Evolutionary conservation across 371 early-diverging fungal genomes (phyloP), one percentile per base, ranked within the genome.

Genomic region (Actinomucor elegans): DNA sequence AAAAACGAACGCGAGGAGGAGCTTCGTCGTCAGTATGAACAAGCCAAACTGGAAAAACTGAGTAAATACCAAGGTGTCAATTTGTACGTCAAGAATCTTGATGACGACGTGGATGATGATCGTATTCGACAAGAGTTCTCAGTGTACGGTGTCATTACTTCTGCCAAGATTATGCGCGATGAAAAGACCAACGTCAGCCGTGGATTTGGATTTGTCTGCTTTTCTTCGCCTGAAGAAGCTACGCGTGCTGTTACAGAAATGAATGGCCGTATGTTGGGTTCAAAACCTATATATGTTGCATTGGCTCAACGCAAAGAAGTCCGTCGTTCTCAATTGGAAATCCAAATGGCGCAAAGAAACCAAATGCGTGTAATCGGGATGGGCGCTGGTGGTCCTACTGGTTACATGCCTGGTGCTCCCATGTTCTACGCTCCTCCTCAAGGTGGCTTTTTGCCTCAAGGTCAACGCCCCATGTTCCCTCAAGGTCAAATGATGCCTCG

Each of bases 1-100:
- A 97, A 94, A 81, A 66, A 68, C 45, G 97, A 98, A 74, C 88
- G 98, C 61, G 90, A 88, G 53, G 93, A 92, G 69, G 94, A 94
- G 64, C 79, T 95, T 35, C 78, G 92, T 55, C 71, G 71, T 36
- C 91, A 92, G 69, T 93, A 89, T 70, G 94, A 94, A 67, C 80
- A 82, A 64, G 77, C 86, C 45, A 83, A 89, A 54, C 75, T 86
- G 55, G 94, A 94, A 72, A 88, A 89, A 78, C 66, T 90, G 42
- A 85, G 79, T 83, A 93, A 93, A 77, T 93, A 85, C 77, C 94
- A 94, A 75, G 92, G 93, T 60, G 93, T 90, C 66, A 94, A 94
- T 77, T 73, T 94, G 53, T 94, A 93, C 73, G 78, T 94, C 69
- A 94, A 94, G 84, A 94, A 94, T 83, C 71, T 94, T 48, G 94